These are phyloP conservation scores for Phellinidium pouzarii DNA, from an alignment of 1,284 basidiomycete species.

Conservation along the genomic window DNA sequence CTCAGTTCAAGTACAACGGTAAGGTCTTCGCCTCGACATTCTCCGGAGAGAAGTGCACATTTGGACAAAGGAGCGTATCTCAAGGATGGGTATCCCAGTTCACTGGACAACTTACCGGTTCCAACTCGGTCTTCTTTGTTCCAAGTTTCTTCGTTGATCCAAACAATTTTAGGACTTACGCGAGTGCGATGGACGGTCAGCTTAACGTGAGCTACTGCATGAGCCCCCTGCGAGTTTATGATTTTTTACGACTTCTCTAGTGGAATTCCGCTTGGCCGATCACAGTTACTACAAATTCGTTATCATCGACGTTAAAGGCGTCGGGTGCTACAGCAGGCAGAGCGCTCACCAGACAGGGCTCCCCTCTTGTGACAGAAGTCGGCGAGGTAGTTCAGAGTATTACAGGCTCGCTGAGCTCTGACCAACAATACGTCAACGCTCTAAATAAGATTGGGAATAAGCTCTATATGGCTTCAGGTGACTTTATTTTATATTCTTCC, in stretches of 20 bases:
- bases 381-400: constrained; percentile 34
- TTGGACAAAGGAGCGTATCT: constrained; percentile 48
- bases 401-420: constrained; percentile 42
- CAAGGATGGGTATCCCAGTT: constrained; percentile 58
- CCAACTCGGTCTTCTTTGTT: constrained; percentile 51
- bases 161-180: constrained; percentile 40
- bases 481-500: neutral
- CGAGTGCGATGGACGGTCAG: constrained; percentile 42
- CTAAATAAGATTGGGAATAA: constrained; percentile 29
- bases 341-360: constrained; percentile 11
- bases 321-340: constrained; percentile 23
- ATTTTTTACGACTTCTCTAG: constrained; percentile 26
- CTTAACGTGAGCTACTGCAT: constrained; percentile 42
- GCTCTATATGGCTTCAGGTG: constrained; percentile 38
- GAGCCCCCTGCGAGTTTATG: neutral
- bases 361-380: constrained; percentile 23
- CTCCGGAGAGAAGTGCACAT: constrained; percentile 67
- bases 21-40: constrained; percentile 73
- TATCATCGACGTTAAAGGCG: constrained; percentile 26
- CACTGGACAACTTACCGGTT: constrained; percentile 37
- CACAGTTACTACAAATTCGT: constrained; percentile 40
- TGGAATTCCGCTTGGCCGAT: constrained; percentile 68
- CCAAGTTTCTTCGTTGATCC: constrained; percentile 63
- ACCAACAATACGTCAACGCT: constrained; percentile 38
- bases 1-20: constrained; percentile 54